Conservation (phyloP, 129 eudicot genomes). For the Saussurea involucrata region DNA sequence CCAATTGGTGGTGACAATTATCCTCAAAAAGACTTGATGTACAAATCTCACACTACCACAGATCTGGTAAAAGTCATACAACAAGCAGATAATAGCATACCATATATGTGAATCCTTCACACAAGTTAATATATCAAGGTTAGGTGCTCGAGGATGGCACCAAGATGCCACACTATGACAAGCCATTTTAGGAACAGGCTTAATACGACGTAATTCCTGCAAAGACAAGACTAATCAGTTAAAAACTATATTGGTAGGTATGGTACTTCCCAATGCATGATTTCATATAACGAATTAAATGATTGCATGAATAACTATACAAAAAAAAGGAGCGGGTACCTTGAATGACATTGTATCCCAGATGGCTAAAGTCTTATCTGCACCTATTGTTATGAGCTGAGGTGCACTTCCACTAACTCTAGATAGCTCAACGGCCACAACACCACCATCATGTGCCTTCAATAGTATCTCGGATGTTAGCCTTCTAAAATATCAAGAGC, state of each 20-base stretch:
- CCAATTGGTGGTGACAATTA: not conserved
- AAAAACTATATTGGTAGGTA: not conserved
- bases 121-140: slow-evolving; percentile 95
- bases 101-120: slow-evolving; percentile 98
- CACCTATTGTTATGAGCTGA: slow-evolving; percentile 95
- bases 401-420: slow-evolving; percentile 95
- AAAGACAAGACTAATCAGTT: slow-evolving; percentile 9
- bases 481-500: slow-evolving; percentile 4
- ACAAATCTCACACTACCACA: not conserved
- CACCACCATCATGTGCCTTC: slow-evolving; percentile 99
- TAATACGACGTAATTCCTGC: slow-evolving; percentile 92
- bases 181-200: slow-evolving; percentile 93
- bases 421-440: slow-evolving; percentile 88
- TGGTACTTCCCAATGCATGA: slow-evolving; percentile 5
- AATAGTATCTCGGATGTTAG: slow-evolving; percentile 26
- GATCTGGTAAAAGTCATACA: not conserved
- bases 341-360: slow-evolving; percentile 96
- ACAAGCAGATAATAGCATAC: slow-evolving; percentile 37
- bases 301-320: slow-evolving; percentile 6
- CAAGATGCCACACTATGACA: slow-evolving; percentile 99
- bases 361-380: slow-evolving; percentile 96
- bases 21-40: slow-evolving; percentile 3
- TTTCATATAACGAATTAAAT: not conserved
- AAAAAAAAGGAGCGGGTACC: slow-evolving; percentile 37
- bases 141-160: slow-evolving; percentile 99